Base-by-base conservation (phyloP, 176 grass and related monocot species). In the Musa itinerans region DNA sequence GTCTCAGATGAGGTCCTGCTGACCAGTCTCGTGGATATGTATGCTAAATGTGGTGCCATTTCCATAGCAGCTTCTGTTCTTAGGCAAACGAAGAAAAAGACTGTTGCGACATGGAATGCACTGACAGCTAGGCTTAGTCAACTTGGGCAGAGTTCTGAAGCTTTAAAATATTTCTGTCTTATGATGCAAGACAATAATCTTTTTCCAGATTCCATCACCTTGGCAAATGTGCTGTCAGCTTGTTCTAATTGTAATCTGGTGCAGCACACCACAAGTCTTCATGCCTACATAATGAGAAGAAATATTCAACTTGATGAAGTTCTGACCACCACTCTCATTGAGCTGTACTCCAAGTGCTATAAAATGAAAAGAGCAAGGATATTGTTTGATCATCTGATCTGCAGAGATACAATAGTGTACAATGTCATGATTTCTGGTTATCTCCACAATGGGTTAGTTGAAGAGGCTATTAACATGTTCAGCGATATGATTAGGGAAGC, bases 281-380 rank as follows among this genome's bases (percentile, higher is more conserved):
- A 89, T 79, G 81, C 78, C 61, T 89, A 86, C 78, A 34, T 89
- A n/a, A 72, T 81, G 9, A 84, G 84, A 90, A 87, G 84, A 84
- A 79, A 1, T 79, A 82, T 89, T 61, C 78, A 52, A 34, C 20
- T 86, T 54, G 87, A 89, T 76, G 51, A 81, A 15, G 84, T 89
- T 87, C 84, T 90, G 84, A 50, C 27, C 79, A 90, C 88, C 73
- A 25, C 79, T 77, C 81, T 90, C n/a, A 87, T 90, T 11, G 62
- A 84, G 74, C 72, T 87, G 19, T 90, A 90, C 67, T 82, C 69
- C 27, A 87, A 77, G 83, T 86, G 81, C 50, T 64, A 65, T 50
- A 84, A 52, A 76, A 50, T 79, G 54, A 25, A 29, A 62, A 79
- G 75, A 53, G 83, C 84, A 8, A 90, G 76, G 23, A 48, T 69